Base-by-base conservation (phyloP, 352 stramenopile genomes). In the Phytopythium montanum region DNA sequence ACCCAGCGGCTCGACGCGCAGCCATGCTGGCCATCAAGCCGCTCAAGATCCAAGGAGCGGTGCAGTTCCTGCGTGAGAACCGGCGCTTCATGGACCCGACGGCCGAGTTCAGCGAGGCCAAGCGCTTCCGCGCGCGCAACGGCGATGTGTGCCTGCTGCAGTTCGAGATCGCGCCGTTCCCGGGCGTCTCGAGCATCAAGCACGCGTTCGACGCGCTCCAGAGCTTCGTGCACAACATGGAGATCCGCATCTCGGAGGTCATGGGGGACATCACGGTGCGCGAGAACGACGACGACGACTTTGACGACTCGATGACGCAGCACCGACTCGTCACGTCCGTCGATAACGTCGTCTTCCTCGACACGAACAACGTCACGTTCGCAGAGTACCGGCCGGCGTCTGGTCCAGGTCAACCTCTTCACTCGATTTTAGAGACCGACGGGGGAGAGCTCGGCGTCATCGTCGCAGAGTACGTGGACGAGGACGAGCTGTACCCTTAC, bases 161-260 rank as follows among this genome's bases (percentile, higher is more conserved):
- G 9, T 87, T 83, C 48, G 70, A 85, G 59, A 56, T 75, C 23
- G 66, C 63, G n/a, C 73, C 77, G n/a, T 73, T 87, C 45, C 60
- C 64, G 14, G 67, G 57, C 5, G 45, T 70, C 33, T 44, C 44
- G 36, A 68, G 56, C 23, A 55, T 75, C 45, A 73, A 73, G 33
- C 54, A 63, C 21, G 71, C 80, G 9, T 72, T 80, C 39, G 66
- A 81, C 41, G 65, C 66, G 29, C 66, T 81, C 9, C 60, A 72
- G 16, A 63, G 69, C 18, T 85, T 80, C 26, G 64, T 75, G 31
- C 69, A 64, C 54, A 85, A 76, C 51, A 61, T 85, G 26, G 75
- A 85, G 44, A 79, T 85, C 57, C 78, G 56, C 46, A 62, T 82
- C 23, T 78, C 72, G 5, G 75, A 80, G 54, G 59, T 61, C 3